A percentile compares a stretch with the other conserved stretches of the same genome.
Conservation (phyloP, 352 stramenopile species). For the Pythium utonaiense region DNA sequence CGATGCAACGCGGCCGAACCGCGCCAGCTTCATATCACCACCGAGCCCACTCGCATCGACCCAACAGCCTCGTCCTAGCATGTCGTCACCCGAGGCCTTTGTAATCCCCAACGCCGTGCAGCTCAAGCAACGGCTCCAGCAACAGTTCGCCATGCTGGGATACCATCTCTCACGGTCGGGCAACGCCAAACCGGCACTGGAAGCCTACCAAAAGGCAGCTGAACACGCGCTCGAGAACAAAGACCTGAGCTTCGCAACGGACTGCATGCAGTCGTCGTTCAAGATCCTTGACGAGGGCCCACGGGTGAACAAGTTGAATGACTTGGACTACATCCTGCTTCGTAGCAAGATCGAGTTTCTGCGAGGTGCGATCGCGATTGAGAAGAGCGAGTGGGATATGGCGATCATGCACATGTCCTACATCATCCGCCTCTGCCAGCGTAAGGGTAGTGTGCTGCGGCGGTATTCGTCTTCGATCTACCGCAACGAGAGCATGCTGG, state of each 20-base stretch:
- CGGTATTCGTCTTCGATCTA: conserved; percentile 45
- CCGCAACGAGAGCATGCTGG: conserved; percentile 23
- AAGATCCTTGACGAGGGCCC: conserved; percentile 55
- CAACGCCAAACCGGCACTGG: conserved; percentile 48
- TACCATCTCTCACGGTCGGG: conserved; percentile 62
- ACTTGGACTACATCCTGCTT: conserved; percentile 58
- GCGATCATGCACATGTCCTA: conserved; percentile 64
- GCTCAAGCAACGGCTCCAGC: conserved; percentile 27
- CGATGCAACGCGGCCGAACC: conserved; percentile 22
- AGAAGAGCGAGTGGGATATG: conserved; percentile 64
- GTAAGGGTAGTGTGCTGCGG: conserved; percentile 54
- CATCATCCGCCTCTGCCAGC: conserved; percentile 58
- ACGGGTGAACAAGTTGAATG: conserved; percentile 37
- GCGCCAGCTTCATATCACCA: conserved; percentile 15
- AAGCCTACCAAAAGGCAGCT: conserved; percentile 56
- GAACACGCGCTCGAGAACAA: conserved; percentile 53
- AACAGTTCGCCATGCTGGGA: conserved; percentile 57
- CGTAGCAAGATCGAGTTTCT: conserved; percentile 75
- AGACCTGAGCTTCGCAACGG: conserved; percentile 61
- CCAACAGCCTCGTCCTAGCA: not conserved
- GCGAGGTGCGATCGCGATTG: conserved; percentile 57
- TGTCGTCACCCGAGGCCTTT: not conserved
- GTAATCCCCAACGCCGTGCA: not conserved
- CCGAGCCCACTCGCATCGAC: not conserved
- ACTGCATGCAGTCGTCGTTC: conserved; percentile 74